Evolutionary conservation across 2,329 filamentous ascomycete species (phyloP).

Genomic region (Hymenoscyphus albidus): DNA sequence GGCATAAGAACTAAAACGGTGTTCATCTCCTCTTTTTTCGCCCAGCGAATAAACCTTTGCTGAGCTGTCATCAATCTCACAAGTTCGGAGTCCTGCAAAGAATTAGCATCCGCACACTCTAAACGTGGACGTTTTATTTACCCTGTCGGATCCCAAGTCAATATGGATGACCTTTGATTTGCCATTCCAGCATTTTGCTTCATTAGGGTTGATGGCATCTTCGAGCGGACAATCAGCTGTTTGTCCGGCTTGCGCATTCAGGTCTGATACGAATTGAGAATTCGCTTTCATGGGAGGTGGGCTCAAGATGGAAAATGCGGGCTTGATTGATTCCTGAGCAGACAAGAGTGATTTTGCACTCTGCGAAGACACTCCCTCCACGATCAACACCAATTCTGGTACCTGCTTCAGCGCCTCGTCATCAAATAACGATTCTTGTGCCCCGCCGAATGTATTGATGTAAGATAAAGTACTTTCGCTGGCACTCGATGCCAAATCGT

Average conservation of each 20-base stretch:
- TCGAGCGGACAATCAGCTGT: constrained; percentile 25
- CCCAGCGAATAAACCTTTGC: constrained; percentile 27
- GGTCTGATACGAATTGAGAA: constrained; percentile 33
- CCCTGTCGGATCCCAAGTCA: constrained; percentile 28
- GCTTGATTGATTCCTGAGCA: constrained; percentile 39
- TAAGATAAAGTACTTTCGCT: constrained; percentile 44
- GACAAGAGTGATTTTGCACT: constrained; percentile 42
- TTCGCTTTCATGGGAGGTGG: constrained; percentile 38
- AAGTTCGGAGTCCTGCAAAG: constrained; percentile 17
- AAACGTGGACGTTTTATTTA: constrained; percentile 13
- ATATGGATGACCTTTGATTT: constrained; percentile 28
- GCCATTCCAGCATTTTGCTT: constrained; percentile 36
- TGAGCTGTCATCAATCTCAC: constrained; percentile 24
- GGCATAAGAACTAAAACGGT: constrained; percentile 32
- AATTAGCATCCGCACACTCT: constrained; percentile 9
- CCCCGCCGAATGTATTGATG: constrained; percentile 58
- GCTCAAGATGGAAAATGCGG: constrained; percentile 48
- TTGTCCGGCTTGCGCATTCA: constrained; percentile 28
- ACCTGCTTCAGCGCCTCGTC: constrained; percentile 26
- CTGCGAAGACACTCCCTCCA: constrained; percentile 52
- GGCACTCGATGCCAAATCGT: constrained; percentile 41
- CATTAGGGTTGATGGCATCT: constrained; percentile 32
- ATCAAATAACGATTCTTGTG: constrained; percentile 49
- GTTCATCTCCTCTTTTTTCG: constrained; percentile 30
- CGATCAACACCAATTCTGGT: constrained; percentile 54